Percentiles rank a stretch among this genome's conserved stretches.
These are phyloP conservation scores for Oidiodendron maius DNA, from an alignment of 495 filamentous ascomycete species.

Conservation along the genomic window DNA sequence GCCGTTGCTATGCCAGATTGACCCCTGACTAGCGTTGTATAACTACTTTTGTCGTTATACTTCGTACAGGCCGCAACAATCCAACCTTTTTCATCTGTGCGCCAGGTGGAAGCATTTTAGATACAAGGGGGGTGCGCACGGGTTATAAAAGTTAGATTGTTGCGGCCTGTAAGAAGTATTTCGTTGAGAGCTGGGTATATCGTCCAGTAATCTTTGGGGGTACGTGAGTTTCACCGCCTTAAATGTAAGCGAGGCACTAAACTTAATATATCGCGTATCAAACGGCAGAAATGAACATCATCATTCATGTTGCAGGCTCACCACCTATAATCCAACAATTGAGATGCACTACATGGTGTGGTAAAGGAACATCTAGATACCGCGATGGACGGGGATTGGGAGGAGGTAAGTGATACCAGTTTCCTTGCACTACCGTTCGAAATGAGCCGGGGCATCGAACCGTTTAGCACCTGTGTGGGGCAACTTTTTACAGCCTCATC, in stretches of 20 bases:
- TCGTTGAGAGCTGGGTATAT: too few species aligned
- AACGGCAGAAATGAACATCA: background rate
- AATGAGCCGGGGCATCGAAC: too few species aligned
- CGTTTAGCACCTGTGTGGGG: constrained; percentile 1
- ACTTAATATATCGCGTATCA: background rate
- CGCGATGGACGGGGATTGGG: constrained; percentile 57
- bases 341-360: background rate
- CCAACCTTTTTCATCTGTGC: too few species aligned
- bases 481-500: constrained; percentile 9
- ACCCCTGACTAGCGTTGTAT: too few species aligned
- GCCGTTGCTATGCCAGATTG: too few species aligned
- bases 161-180: too few species aligned
- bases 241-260: background rate
- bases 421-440: constrained; percentile 1
- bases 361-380: background rate
- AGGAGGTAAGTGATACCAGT: constrained; percentile 42
- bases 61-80: too few species aligned
- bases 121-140: too few species aligned
- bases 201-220: background rate
- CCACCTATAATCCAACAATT: too few species aligned
- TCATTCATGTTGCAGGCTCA: background rate
- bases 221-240: background rate
- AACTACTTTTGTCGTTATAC: too few species aligned
- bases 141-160: too few species aligned
- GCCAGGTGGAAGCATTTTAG: too few species aligned